Conservation (phyloP, 129 eudicot genomes). For the Deinandra increscens region DNA sequence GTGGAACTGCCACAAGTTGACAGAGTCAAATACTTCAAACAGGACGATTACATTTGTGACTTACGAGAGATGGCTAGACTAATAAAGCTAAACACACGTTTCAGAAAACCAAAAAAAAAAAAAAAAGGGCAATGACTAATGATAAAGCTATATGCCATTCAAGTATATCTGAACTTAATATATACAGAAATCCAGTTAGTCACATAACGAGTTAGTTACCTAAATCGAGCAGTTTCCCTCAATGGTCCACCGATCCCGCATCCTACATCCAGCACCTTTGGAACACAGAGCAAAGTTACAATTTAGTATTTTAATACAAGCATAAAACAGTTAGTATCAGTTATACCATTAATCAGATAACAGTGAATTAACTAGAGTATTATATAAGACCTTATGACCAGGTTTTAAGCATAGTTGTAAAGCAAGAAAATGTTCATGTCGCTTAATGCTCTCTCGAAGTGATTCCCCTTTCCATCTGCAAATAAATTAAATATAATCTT, state of each 20-base stretch:
- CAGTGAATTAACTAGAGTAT: neutral
- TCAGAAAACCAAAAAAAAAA: neutral
- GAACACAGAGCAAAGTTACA: slow-evolving; percentile 12
- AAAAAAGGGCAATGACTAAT: neutral
- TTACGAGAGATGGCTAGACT: neutral
- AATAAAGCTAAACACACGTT: neutral
- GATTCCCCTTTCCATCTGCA: slow-evolving; percentile 92
- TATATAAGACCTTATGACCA: slow-evolving; percentile 66
- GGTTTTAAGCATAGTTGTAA: slow-evolving; percentile 82
- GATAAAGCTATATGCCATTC: neutral
- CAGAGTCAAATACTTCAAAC: slow-evolving; percentile 1
- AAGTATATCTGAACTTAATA: neutral
- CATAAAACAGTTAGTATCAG: slow-evolving; percentile 9
- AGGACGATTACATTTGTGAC: neutral
- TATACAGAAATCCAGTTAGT: neutral
- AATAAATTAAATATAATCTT: slow-evolving; percentile 1
- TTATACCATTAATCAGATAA: slow-evolving; percentile 12
- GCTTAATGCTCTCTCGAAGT: slow-evolving; percentile 86
- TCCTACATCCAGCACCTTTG: slow-evolving; percentile 92
- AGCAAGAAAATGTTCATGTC: slow-evolving; percentile 97
- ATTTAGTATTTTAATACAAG: neutral
- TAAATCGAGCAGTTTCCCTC: slow-evolving; percentile 91
- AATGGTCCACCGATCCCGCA: slow-evolving; percentile 98
- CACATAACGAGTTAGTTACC: slow-evolving; percentile 37
- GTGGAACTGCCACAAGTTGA: slow-evolving; percentile 55